Conservation (phyloP, 2,329 filamentous ascomycete genomes). For the Tothia fuscella region DNA sequence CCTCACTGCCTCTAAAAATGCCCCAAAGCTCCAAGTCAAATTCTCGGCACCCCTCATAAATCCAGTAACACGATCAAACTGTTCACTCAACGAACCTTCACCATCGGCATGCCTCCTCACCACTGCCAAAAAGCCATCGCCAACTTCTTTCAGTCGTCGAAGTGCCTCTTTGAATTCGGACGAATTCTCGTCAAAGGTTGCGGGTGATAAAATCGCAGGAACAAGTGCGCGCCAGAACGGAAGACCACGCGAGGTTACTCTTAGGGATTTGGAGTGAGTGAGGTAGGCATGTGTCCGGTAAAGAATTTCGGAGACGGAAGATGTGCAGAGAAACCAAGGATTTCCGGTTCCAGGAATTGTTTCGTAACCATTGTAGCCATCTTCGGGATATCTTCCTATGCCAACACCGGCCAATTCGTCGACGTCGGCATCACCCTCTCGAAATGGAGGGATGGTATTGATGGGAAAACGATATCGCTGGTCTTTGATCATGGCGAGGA, state of each 20-base stretch:
- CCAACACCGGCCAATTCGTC: constrained; percentile 21
- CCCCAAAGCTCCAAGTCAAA: constrained; percentile 35
- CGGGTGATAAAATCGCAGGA: constrained; percentile 12
- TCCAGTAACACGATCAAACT: constrained; percentile 30
- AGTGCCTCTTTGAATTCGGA: constrained; percentile 21
- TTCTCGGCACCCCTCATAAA: constrained; percentile 29
- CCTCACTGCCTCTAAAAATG: constrained; percentile 28
- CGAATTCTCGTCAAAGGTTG: constrained; percentile 19
- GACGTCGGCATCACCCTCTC: constrained; percentile 11
- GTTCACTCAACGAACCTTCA: constrained; percentile 31
- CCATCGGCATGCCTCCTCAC: constrained; percentile 27
- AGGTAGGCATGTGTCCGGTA: constrained; percentile 26
- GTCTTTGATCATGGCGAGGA: constrained; percentile 24
- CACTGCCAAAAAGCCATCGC: constrained; percentile 30
- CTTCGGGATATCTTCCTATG: constrained; percentile 32
- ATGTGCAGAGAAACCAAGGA: constrained; percentile 33
- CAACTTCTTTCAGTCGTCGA: constrained; percentile 21
- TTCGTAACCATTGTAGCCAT: constrained; percentile 28
- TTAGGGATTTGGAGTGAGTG: constrained; percentile 18
- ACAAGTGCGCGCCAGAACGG: constrained; percentile 27
- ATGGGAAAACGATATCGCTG: constrained; percentile 27
- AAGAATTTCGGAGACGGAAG: constrained; percentile 27
- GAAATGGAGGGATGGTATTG: constrained; percentile 19
- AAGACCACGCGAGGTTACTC: constrained; percentile 20
- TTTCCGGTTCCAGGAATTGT: constrained; percentile 23